A percentile compares a stretch with the other conserved stretches of the same genome.
phyloP scores from a whole-genome alignment of 2,329 filamentous ascomycete genomes.

The Colletotrichum limetticola region DNA sequence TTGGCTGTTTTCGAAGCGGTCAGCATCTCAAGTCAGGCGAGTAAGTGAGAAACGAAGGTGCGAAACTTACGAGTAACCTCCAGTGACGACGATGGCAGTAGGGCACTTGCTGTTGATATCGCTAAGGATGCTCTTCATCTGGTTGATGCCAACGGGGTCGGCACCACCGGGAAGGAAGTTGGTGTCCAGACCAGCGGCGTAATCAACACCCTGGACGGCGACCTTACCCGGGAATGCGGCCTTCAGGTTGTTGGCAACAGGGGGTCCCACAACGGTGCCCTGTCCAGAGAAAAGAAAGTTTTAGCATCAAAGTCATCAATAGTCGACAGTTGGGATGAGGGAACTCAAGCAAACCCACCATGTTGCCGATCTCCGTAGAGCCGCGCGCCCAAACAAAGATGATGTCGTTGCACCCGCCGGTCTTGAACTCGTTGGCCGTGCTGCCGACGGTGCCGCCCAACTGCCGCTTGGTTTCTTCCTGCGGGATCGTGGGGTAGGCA shows the following conservation, averaged over 20 bases:
- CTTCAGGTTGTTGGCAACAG: conserved; percentile 32
- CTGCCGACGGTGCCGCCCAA: conserved; percentile 16
- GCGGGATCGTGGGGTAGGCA: conserved; percentile 24
- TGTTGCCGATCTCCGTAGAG: conserved; percentile 37
- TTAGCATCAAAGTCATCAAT: neutral
- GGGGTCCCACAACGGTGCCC: conserved; percentile 35
- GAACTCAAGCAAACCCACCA: conserved; percentile 18
- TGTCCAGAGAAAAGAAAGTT: neutral
- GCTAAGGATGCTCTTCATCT: conserved; percentile 45
- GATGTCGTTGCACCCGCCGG: conserved; percentile 37
- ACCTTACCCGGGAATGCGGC: conserved; percentile 34
- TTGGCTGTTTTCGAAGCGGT: conserved; percentile 43
- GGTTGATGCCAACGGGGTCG: conserved; percentile 41
- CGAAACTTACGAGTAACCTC: neutral
- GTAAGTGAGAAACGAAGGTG: neutral
- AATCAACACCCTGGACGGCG: conserved; percentile 44
- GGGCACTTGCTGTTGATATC: conserved; percentile 48
- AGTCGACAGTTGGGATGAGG: neutral
- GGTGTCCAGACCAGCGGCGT: conserved; percentile 43
- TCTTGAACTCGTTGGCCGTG: conserved; percentile 37
- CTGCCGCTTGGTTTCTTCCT: conserved; percentile 16
- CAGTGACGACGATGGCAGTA: neutral
- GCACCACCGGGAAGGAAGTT: conserved; percentile 46
- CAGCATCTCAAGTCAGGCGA: neutral
- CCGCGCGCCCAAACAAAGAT: conserved; percentile 39